Conservation (phyloP, 2,329 filamentous ascomycete species). For the Escovopsis sp. region DNA sequence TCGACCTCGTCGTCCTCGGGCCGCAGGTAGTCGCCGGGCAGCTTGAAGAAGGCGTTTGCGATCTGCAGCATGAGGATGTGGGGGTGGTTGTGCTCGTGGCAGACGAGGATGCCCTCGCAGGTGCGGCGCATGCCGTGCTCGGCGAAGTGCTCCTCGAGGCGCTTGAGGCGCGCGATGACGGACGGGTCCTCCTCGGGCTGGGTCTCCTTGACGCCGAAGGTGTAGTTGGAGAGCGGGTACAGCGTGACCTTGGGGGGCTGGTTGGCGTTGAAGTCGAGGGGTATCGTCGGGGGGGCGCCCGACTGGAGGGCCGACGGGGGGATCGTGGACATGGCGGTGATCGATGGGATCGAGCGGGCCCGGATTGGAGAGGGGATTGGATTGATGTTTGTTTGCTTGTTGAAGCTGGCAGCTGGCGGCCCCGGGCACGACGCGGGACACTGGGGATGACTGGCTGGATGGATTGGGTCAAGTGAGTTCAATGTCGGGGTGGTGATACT, state of each 20-base stretch:
- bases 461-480: not conserved
- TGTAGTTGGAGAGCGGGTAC: constrained; percentile 95
- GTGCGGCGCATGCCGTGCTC: constrained; percentile 92
- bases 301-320: constrained; percentile 64
- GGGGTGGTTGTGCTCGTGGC: constrained; percentile 97
- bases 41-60: constrained; percentile 97
- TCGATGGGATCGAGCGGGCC: not conserved
- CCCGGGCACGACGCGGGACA: not conserved
- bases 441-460: not conserved
- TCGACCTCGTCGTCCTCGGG: constrained; percentile 82
- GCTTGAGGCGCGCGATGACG: constrained; percentile 79
- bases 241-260: constrained; percentile 83
- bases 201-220: constrained; percentile 94
- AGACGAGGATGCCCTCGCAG: constrained; percentile 92
- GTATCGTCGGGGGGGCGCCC: constrained; percentile 62
- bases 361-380: no score
- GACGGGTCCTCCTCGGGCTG: constrained; percentile 97
- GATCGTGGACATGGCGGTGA: constrained; percentile 66
- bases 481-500: not conserved
- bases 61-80: constrained; percentile 99
- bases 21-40: constrained; percentile 88
- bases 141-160: constrained; percentile 89
- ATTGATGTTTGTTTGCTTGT: no score
- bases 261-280: constrained; percentile 73
- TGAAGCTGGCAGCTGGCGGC: not conserved